Conservation (phyloP, 2,329 filamentous ascomycete species). For the Beauveria sp. region DNA sequence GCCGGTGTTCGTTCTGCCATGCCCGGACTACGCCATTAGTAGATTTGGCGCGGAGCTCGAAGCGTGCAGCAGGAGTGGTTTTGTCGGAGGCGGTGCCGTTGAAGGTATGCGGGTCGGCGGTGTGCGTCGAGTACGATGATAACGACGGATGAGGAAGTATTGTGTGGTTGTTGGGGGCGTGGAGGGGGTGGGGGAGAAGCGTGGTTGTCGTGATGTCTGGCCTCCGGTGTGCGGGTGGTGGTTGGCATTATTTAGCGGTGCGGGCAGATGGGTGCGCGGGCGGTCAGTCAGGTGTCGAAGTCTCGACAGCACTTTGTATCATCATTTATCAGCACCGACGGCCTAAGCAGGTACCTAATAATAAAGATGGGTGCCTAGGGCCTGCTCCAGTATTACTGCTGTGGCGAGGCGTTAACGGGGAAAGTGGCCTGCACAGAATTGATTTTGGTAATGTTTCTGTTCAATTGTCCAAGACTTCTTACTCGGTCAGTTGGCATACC, state of each 20-base stretch:
- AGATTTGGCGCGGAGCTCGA: conserved; percentile 30
- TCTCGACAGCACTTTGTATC: background rate
- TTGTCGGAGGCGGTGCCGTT: background rate
- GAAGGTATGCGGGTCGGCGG: conserved; percentile 16
- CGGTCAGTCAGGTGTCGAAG: conserved; percentile 6
- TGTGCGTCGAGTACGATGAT: background rate
- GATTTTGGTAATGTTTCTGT: background rate
- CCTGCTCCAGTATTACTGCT: too few relatives aligned
- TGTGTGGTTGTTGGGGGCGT: background rate
- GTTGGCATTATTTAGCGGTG: background rate
- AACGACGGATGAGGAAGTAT: background rate
- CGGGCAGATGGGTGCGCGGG: background rate
- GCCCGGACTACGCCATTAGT: conserved; percentile 57
- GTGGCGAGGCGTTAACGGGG: too few relatives aligned
- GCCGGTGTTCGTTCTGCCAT: conserved; percentile 57
- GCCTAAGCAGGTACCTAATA: background rate
- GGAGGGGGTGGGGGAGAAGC: background rate
- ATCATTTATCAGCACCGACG: background rate
- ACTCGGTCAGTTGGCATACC: background rate
- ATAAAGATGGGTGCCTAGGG: background rate
- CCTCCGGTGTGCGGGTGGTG: background rate
- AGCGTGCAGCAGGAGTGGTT: background rate
- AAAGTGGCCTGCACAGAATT: background rate
- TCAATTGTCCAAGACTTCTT: background rate
- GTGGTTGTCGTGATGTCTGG: conserved; percentile 1